A percentile compares a stretch with the other conserved stretches of the same genome.
Evolutionary conservation across 345 rosid genomes (phyloP).

Genomic region (Ceriops decandra): DNA sequence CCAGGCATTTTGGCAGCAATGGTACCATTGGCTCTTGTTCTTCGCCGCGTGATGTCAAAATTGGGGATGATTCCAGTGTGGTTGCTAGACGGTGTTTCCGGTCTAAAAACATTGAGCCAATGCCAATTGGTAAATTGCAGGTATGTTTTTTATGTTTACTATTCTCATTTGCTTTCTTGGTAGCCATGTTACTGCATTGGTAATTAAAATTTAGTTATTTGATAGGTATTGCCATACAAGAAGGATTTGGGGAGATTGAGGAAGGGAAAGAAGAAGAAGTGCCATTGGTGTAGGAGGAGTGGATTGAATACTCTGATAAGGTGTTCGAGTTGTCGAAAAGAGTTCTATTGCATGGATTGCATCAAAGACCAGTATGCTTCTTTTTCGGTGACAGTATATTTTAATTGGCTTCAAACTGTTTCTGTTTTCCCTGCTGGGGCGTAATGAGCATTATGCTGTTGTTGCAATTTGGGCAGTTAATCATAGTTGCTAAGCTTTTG

Average conservation of each 20-base stretch:
- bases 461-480: too few relatives aligned
- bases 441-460: too few relatives aligned
- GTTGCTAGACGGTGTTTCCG: constrained; percentile 56
- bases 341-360: constrained; percentile 73
- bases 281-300: constrained; percentile 82
- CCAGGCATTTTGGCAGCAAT: constrained; percentile 38
- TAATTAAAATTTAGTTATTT: not conserved
- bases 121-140: constrained; percentile 65
- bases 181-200: not conserved
- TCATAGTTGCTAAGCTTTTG: too few relatives aligned
- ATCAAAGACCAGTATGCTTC: constrained; percentile 52
- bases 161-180: not conserved
- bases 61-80: constrained; percentile 45
- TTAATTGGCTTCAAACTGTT: not conserved
- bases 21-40: constrained; percentile 45
- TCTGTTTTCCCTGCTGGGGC: not conserved
- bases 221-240: constrained; percentile 58
- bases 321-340: constrained; percentile 66
- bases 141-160: constrained; percentile 22
- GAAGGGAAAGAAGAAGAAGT: constrained; percentile 62
- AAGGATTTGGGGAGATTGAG: constrained; percentile 46
- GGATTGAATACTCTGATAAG: constrained; percentile 46
- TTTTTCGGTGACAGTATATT: not conserved
- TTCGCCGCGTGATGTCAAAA: constrained; percentile 48
- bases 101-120: constrained; percentile 82